Conservation (phyloP, 2,329 filamentous ascomycete genomes). For the Paraphaeosphaeria minitans region DNA sequence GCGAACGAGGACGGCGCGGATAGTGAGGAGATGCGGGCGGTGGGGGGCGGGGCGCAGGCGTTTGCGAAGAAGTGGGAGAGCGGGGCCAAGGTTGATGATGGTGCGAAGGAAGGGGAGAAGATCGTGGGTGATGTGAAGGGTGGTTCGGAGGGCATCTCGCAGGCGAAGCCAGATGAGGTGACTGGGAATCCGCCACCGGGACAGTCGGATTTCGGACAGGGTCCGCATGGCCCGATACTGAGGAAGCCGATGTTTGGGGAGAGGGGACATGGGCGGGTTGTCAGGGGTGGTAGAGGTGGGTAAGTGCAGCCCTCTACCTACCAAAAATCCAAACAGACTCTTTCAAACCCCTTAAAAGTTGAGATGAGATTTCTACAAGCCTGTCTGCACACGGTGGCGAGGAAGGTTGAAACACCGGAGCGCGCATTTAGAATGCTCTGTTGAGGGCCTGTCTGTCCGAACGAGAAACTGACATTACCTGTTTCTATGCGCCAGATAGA, state of each 20-base stretch:
- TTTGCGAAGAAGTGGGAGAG: constrained; percentile 37
- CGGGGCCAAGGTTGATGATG: not conserved
- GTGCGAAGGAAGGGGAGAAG: constrained; percentile 6
- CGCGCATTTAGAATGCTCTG: no score
- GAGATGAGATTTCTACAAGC: no score
- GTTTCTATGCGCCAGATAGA: no score
- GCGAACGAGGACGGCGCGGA: constrained; percentile 27
- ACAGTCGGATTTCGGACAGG: constrained; percentile 3
- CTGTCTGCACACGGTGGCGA: no score
- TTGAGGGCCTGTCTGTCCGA: no score
- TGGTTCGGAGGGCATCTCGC: not conserved
- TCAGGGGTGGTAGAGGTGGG: not conserved
- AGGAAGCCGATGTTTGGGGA: constrained; percentile 31
- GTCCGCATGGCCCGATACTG: constrained; percentile 21
- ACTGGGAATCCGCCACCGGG: not conserved
- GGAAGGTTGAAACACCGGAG: no score
- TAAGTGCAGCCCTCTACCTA: no score
- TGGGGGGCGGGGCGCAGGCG: constrained; percentile 39
- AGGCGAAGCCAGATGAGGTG: not conserved
- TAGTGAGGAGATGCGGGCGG: constrained; percentile 36
- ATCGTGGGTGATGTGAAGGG: not conserved
- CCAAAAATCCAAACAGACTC: no score
- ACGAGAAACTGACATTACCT: no score
- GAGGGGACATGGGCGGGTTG: constrained; percentile 36
- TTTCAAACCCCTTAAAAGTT: no score